Percentiles rank a stretch among this genome's conserved stretches.
Conservation (phyloP, 495 filamentous ascomycete genomes). For the Pyrenopolyporus hunteri region DNA sequence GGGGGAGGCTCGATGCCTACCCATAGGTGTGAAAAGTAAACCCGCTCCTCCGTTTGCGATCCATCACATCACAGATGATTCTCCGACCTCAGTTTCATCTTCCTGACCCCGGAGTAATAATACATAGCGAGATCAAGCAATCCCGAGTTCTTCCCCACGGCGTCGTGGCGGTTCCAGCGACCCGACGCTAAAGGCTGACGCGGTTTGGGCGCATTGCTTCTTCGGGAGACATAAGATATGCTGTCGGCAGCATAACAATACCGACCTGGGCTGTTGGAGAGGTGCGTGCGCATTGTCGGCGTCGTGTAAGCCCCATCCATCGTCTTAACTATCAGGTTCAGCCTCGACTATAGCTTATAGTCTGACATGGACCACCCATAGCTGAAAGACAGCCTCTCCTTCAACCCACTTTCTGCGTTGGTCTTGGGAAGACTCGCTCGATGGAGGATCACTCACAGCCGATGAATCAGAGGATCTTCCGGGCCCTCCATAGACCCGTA, state of each 20-base stretch:
- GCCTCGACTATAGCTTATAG: constrained; percentile 11
- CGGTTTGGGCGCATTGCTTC: constrained; percentile 8
- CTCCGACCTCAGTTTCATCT: background rate
- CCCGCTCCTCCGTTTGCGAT: constrained; percentile 9
- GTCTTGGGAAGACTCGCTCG: background rate
- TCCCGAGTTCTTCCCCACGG: background rate
- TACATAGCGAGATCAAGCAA: background rate
- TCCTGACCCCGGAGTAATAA: background rate
- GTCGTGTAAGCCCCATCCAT: constrained; percentile 15
- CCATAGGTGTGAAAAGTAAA: constrained; percentile 21
- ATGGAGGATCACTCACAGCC: background rate
- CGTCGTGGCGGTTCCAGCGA: background rate
- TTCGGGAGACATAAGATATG: constrained; percentile 13
- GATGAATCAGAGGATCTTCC: background rate
- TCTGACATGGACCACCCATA: constrained; percentile 19
- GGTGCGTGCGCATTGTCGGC: background rate
- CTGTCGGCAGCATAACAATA: background rate
- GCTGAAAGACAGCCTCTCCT: constrained; percentile 23
- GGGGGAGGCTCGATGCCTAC: constrained; percentile 1
- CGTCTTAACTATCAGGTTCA: constrained; percentile 5
- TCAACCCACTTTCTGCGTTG: background rate
- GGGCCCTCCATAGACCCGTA: background rate
- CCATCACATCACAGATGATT: constrained; percentile 15
- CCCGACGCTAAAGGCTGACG: background rate
- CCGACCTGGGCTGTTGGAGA: background rate